A percentile compares a stretch with the other conserved stretches of the same genome.
These are phyloP conservation scores for Aspergillus versicolor DNA, from an alignment of 2,329 filamentous ascomycete species.

Conservation along the genomic window DNA sequence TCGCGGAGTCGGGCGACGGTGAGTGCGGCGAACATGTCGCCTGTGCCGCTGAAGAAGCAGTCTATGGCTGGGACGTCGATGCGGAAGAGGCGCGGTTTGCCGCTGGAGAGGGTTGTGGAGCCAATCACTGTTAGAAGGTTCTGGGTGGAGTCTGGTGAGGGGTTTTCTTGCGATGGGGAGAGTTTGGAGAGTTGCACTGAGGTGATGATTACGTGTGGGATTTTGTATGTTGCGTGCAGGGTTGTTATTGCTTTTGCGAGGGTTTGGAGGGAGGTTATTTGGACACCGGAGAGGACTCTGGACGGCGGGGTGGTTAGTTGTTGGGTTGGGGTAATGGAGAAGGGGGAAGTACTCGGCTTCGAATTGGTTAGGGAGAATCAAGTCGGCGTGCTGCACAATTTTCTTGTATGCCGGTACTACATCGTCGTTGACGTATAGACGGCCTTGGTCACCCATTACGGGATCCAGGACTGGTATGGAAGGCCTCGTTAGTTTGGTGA, in stretches of 20 bases:
- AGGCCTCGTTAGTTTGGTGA: constrained; percentile 3
- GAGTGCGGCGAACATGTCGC: constrained; percentile 96
- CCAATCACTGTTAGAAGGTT: constrained; percentile 70
- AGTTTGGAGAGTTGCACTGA: constrained; percentile 68
- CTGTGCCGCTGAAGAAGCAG: constrained; percentile 93
- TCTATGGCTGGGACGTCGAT: constrained; percentile 84
- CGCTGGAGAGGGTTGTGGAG: constrained; percentile 64
- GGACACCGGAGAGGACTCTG: constrained; percentile 80
- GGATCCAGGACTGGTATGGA: constrained; percentile 74
- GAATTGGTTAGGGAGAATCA: constrained; percentile 95
- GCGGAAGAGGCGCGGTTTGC: constrained; percentile 77
- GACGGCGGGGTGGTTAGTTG: neutral
- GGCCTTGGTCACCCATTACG: constrained; percentile 96
- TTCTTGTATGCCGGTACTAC: constrained; percentile 88
- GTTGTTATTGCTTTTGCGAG: constrained; percentile 72
- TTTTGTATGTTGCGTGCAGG: constrained; percentile 71
- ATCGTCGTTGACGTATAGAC: constrained; percentile 85
- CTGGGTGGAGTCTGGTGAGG: constrained; percentile 27
- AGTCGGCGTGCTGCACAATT: constrained; percentile 75
- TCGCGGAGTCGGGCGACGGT: constrained; percentile 85
- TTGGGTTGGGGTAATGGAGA: neutral
- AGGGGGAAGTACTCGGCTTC: constrained; percentile 74
- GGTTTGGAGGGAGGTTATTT: constrained; percentile 72
- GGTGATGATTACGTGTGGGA: constrained; percentile 91
- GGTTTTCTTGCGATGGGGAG: constrained; percentile 45